Evolutionary conservation across 306 rosid species (phyloP).

Genomic region (Gastrolobium villosum): DNA sequence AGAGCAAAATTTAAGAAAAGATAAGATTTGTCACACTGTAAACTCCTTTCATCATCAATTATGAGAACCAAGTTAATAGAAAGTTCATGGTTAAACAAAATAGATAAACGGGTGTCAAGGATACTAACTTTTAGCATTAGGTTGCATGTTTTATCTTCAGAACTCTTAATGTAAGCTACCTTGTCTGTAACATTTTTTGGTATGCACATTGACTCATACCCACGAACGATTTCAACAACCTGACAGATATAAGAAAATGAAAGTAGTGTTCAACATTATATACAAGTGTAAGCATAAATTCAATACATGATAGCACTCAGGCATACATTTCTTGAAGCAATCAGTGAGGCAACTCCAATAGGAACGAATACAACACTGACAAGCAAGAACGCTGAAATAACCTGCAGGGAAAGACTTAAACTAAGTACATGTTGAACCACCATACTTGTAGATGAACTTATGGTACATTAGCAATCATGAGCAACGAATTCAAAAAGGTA

Average conservation of each 20-base stretch:
- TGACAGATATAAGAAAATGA: conserved; percentile 48
- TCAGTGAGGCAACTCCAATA: conserved; percentile 82
- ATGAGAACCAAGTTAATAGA: background rate
- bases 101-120: background rate
- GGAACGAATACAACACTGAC: conserved; percentile 82
- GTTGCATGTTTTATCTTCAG: conserved; percentile 56
- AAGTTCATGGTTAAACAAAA: conserved; percentile 3
- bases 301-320: conserved; percentile 34
- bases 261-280: conserved; percentile 48
- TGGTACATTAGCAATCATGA: background rate
- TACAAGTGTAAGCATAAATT: conserved; percentile 28
- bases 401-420: conserved; percentile 59
- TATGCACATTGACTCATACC: conserved; percentile 72
- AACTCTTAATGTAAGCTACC: conserved; percentile 67
- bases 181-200: conserved; percentile 46
- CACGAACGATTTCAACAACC: conserved; percentile 84
- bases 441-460: background rate
- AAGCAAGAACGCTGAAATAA: conserved; percentile 88
- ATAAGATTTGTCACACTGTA: conserved; percentile 10
- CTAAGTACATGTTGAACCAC: background rate
- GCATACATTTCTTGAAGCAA: conserved; percentile 84
- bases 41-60: conserved; percentile 6
- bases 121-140: conserved; percentile 53
- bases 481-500: conserved; percentile 10
- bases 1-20: conserved; percentile 17